These are phyloP conservation scores for Claviceps arundinis DNA, from an alignment of 2,329 filamentous ascomycete species.

Conservation along the genomic window DNA sequence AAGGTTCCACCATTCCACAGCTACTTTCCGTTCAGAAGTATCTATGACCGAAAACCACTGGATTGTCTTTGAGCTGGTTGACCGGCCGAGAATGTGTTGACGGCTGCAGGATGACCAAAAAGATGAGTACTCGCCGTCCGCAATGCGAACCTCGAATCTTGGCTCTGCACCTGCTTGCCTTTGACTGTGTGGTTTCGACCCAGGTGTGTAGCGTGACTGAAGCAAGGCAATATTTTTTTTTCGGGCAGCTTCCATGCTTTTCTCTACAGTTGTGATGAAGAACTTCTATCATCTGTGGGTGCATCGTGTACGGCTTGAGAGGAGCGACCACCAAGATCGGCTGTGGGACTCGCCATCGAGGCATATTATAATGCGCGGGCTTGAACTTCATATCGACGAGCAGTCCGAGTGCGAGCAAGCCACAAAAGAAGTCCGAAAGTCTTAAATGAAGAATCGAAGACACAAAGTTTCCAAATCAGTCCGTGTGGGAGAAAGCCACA, in stretches of 20 bases:
- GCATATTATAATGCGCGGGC: background rate
- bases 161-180: background rate
- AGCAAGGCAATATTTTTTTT: no score
- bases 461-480: no score
- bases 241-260: no score
- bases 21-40: slow-evolving; percentile 27
- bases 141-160: background rate
- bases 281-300: no score
- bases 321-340: no score
- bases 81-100: background rate
- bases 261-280: no score
- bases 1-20: slow-evolving; percentile 23
- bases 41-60: slow-evolving; percentile 26
- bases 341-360: no score
- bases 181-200: background rate
- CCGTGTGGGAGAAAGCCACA: no score
- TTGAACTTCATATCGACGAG: background rate
- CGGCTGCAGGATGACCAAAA: background rate
- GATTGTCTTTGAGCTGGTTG: background rate
- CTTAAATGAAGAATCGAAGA: no score
- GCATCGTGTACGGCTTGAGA: no score
- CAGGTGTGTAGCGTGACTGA: no score
- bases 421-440: background rate
- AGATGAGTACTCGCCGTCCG: no score
- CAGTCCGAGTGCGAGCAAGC: background rate